Evolutionary conservation across 1,139 yeast genomes (phyloP).

Genomic region (Suhomyces taliae): DNA sequence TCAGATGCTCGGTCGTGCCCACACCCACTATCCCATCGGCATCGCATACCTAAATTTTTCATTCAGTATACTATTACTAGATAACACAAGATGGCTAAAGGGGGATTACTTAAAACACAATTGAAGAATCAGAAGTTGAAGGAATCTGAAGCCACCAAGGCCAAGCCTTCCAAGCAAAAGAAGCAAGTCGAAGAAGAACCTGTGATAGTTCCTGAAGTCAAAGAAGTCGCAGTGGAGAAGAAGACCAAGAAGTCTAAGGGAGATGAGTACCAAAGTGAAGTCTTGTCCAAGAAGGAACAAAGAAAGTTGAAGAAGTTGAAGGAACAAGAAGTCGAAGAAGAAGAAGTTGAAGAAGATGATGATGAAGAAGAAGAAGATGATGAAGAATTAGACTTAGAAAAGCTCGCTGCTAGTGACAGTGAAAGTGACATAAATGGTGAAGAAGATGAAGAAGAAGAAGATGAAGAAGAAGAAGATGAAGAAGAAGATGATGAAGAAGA

Average conservation of each 20-base stretch:
- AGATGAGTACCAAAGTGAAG: constrained; percentile 45
- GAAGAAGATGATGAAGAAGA: constrained; percentile 47
- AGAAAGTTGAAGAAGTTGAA: constrained; percentile 59
- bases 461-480: constrained; percentile 44
- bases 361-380: constrained; percentile 33
- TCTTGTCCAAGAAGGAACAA: constrained; percentile 62
- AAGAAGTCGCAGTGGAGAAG: constrained; percentile 7
- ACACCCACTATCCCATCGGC: constrained; percentile 7
- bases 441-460: constrained; percentile 38
- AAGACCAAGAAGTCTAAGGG: constrained; percentile 8
- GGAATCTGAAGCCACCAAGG: constrained; percentile 27
- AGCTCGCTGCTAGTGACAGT: constrained; percentile 54
- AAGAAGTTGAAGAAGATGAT: constrained; percentile 27
- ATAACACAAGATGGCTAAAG: constrained; percentile 28
- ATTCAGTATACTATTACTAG: not conserved
- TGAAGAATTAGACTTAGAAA: constrained; percentile 51
- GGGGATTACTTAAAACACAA: constrained; percentile 35
- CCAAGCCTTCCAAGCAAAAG: constrained; percentile 21
- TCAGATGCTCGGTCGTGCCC: constrained; percentile 8
- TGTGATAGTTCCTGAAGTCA: constrained; percentile 6
- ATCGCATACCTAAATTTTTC: constrained; percentile 13
- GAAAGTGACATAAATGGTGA: constrained; percentile 43
- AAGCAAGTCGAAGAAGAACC: constrained; percentile 8
- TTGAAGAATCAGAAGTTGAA: constrained; percentile 32
- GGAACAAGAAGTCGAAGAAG: constrained; percentile 18